These are phyloP conservation scores for Pisolithus orientalis DNA, from an alignment of 768 basidiomycete species.

Conservation along the genomic window DNA sequence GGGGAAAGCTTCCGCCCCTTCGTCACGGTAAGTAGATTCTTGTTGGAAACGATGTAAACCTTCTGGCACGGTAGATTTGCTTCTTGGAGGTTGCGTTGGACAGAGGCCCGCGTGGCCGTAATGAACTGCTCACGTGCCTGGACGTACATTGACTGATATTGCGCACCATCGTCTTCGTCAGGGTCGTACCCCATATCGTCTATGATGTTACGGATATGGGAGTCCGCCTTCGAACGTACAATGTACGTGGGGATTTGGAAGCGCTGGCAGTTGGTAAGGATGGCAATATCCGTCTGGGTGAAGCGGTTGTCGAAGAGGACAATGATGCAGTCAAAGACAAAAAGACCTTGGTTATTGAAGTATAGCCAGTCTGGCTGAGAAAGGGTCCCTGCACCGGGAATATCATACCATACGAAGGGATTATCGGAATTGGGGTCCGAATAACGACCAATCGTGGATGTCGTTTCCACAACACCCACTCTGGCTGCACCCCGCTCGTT, in stretches of 20 bases:
- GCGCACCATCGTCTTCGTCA: not conserved
- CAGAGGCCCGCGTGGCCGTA: conserved; percentile 9
- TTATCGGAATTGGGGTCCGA: no score
- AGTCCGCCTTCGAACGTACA: conserved; percentile 13
- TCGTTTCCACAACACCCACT: conserved; percentile 19
- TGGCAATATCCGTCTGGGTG: conserved; percentile 6
- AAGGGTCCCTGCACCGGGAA: not conserved
- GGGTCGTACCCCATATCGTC: conserved; percentile 4
- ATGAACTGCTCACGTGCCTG: conserved; percentile 15
- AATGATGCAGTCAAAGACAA: not conserved
- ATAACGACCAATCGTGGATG: conserved; percentile 3
- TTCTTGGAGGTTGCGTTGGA: conserved; percentile 8
- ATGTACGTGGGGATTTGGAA: conserved; percentile 10
- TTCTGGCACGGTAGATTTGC: conserved; percentile 13
- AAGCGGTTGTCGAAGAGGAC: conserved; percentile 12
- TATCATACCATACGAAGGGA: no score
- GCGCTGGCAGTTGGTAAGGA: conserved; percentile 9
- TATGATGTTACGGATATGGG: conserved; percentile 8
- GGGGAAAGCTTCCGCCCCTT: not conserved
- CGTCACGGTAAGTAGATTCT: conserved; percentile 5
- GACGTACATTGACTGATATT: conserved; percentile 1
- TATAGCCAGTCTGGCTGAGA: conserved; percentile 20
- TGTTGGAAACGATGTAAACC: conserved; percentile 17
- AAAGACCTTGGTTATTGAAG: conserved; percentile 23
- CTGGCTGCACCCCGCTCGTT: conserved; percentile 12